These are phyloP conservation scores for Lagerstroemia speciosa DNA, from an alignment of 345 rosid genomes.

Conservation along the genomic window DNA sequence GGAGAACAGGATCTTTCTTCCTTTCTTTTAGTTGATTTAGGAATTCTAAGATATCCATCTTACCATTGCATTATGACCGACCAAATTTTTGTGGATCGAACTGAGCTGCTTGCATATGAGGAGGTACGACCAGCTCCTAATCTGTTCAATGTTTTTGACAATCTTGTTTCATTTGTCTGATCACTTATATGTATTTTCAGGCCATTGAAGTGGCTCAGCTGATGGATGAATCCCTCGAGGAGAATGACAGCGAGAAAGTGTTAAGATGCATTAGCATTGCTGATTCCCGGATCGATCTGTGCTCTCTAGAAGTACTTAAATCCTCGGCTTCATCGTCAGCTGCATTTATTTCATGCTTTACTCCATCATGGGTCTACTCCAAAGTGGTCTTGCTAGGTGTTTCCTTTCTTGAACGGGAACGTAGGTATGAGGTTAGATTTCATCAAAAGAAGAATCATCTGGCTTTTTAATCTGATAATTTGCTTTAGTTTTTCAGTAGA, in stretches of 20 bases:
- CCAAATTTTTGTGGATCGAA: slow-evolving; percentile 41
- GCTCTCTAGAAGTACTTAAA: slow-evolving; percentile 16
- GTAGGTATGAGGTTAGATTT: slow-evolving; percentile 39
- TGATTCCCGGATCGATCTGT: slow-evolving; percentile 34
- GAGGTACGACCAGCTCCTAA: slow-evolving; percentile 47
- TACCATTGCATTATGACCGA: slow-evolving; percentile 57
- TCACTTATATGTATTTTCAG: slow-evolving; percentile 30
- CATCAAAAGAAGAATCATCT: neutral
- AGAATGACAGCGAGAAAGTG: slow-evolving; percentile 37
- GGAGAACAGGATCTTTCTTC: slow-evolving; percentile 81
- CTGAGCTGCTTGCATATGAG: slow-evolving; percentile 70
- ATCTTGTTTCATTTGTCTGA: slow-evolving; percentile 10
- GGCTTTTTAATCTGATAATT: neutral
- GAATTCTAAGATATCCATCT: slow-evolving; percentile 68
- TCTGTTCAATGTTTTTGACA: neutral
- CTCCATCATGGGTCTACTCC: slow-evolving; percentile 76
- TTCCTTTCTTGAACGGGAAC: slow-evolving; percentile 74
- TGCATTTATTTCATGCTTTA: slow-evolving; percentile 38
- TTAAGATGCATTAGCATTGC: slow-evolving; percentile 58
- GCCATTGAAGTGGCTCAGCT: slow-evolving; percentile 88
- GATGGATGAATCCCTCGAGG: slow-evolving; percentile 80
- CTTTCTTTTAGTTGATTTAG: slow-evolving; percentile 75
- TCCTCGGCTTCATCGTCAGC: slow-evolving; percentile 22
- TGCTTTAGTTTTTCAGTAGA: neutral
- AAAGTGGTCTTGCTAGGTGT: slow-evolving; percentile 73